Percentiles rank a stretch among this genome's conserved stretches.
phyloP scores from a whole-genome alignment of 805 yeast species.

The Candida hungchunana region DNA sequence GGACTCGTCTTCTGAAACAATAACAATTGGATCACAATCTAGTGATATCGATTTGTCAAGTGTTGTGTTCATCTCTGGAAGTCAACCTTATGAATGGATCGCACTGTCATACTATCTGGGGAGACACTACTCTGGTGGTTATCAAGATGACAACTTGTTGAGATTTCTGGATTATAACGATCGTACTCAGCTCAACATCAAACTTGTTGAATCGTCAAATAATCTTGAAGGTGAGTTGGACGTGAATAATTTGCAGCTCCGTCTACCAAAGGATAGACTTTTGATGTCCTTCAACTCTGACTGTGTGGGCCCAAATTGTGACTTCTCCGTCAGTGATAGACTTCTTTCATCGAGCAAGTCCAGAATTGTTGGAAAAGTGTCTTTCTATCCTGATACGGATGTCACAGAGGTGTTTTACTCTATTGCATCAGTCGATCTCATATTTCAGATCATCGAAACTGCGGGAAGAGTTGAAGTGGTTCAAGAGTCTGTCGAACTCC shows the following conservation, averaged over 20 bases:
- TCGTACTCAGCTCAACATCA: constrained; percentile 33
- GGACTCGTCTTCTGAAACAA: neutral
- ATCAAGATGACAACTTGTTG: constrained; percentile 34
- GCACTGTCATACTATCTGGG: constrained; percentile 43
- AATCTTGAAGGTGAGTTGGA: constrained; percentile 18
- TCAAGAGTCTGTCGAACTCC: constrained; percentile 32
- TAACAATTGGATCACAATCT: constrained; percentile 15
- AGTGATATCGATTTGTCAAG: constrained; percentile 26
- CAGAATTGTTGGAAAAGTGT: constrained; percentile 12
- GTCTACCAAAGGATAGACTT: constrained; percentile 15
- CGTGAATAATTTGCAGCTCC: constrained; percentile 16
- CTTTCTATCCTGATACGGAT: constrained; percentile 5
- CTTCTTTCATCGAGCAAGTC: constrained; percentile 3
- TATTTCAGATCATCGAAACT: constrained; percentile 43
- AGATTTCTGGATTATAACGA: constrained; percentile 37
- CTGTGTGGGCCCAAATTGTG: neutral
- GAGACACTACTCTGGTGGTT: constrained; percentile 45
- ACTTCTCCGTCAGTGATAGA: constrained; percentile 1
- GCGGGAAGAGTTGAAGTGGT: constrained; percentile 34
- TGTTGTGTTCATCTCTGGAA: constrained; percentile 35
- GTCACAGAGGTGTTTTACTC: constrained; percentile 24
- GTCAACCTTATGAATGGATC: constrained; percentile 48
- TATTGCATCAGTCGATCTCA: constrained; percentile 48
- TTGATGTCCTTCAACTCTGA: constrained; percentile 20
- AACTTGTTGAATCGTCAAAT: constrained; percentile 30